Evolutionary conservation across 805 yeast genomes (phyloP).

Genomic region (Saccharomycopsis sp.): DNA sequence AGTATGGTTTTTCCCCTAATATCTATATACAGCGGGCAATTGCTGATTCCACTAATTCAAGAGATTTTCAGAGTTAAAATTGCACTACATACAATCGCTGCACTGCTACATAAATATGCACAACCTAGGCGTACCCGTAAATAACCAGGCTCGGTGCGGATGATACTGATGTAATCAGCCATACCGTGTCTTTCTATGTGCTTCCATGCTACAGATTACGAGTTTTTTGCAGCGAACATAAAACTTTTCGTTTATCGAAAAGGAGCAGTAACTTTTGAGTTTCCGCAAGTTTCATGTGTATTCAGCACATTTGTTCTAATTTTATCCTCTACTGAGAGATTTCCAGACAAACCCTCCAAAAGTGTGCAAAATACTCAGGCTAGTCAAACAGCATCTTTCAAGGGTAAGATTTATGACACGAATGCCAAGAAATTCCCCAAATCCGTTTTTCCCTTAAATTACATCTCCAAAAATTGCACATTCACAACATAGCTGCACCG

Average conservation of each 20-base stretch:
- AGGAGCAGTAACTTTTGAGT: background rate
- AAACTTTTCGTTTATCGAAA: no score
- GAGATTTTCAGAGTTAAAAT: background rate
- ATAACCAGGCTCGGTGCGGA: no score
- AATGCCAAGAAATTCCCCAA: background rate
- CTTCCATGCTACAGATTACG: background rate
- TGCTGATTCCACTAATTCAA: background rate
- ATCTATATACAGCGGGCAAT: background rate
- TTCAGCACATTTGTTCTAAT: background rate
- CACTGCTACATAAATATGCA: background rate
- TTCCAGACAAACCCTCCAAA: background rate
- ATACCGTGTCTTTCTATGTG: no score
- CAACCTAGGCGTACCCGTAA: no score
- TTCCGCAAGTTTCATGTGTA: background rate
- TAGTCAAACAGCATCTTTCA: background rate
- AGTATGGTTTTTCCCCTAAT: no score
- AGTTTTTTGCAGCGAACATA: background rate
- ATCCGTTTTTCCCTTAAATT: background rate
- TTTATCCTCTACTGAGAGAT: background rate
- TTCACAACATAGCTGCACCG: no score
- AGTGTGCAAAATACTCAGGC: background rate
- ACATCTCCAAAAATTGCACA: no score
- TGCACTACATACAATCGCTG: background rate
- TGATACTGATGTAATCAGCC: no score
- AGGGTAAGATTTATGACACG: background rate